Conservation (phyloP, 2,329 filamentous ascomycete genomes). For the Thelonectria olida region DNA sequence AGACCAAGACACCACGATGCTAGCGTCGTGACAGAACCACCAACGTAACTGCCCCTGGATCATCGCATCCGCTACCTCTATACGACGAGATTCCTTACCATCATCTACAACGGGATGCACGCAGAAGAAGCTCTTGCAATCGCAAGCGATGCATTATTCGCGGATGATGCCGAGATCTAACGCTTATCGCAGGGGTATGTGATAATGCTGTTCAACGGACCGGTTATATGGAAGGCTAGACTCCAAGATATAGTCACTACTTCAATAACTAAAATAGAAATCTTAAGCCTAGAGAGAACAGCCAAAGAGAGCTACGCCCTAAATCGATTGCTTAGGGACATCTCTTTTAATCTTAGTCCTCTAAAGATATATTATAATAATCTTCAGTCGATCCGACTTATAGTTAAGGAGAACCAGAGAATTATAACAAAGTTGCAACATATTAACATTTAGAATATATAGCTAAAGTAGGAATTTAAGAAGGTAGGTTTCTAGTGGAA, state of each 20-base stretch:
- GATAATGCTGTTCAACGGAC: neutral
- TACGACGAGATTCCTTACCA: neutral
- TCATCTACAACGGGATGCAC: neutral
- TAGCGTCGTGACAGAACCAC: too few relatives aligned
- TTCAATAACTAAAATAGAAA: neutral
- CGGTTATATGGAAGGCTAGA: neutral
- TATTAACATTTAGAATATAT: constrained; percentile 3
- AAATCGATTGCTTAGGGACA: neutral
- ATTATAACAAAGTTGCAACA: constrained; percentile 5
- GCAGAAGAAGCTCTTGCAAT: neutral
- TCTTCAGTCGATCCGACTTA: constrained; percentile 5
- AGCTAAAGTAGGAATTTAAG: neutral
- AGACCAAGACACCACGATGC: too few relatives aligned
- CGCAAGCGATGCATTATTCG: constrained; percentile 1
- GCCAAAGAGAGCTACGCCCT: constrained; percentile 2
- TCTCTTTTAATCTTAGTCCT: neutral
- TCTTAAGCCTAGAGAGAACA: neutral
- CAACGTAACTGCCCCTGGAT: too few relatives aligned
- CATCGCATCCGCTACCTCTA: constrained; percentile 2
- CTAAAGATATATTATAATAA: constrained; percentile 1
- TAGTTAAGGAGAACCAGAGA: constrained; percentile 1
- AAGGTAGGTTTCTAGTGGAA: neutral
- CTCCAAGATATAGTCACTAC: constrained; percentile 1
- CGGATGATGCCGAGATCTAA: neutral
- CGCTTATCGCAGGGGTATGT: neutral